phyloP scores from a whole-genome alignment of 768 basidiomycete species.

The Heimioporus sp. region DNA sequence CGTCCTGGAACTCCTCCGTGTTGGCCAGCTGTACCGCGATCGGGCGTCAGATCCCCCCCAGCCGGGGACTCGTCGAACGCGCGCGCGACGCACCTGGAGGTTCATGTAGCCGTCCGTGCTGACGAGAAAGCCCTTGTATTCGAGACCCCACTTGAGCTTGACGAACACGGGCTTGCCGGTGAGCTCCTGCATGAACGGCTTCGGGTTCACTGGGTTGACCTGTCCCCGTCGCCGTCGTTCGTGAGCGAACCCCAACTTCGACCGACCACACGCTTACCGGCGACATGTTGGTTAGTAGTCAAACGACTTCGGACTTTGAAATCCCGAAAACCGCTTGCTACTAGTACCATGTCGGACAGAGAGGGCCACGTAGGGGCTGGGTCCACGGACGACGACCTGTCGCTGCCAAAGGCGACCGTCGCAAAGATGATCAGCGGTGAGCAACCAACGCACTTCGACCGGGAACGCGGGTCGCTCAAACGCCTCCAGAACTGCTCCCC shows the following conservation, averaged over 20 bases:
- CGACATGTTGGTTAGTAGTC: conserved; percentile 11
- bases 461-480: conserved; percentile 4
- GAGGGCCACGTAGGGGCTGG: conserved; percentile 71
- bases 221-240: conserved; percentile 29
- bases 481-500: conserved; percentile 76
- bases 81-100: conserved; percentile 64
- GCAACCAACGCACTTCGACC: conserved; percentile 3
- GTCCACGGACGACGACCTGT: conserved; percentile 86
- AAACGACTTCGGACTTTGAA: conserved; percentile 39
- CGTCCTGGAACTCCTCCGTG: conserved; percentile 97
- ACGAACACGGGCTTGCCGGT: conserved; percentile 97
- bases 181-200: conserved; percentile 97
- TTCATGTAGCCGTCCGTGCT: conserved; percentile 99
- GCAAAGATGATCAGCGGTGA: conserved; percentile 94
- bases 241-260: conserved; percentile 3
- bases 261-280: conserved; percentile 8
- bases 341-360: conserved; percentile 92
- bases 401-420: conserved; percentile 95
- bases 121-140: conserved; percentile 98
- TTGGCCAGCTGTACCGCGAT: conserved; percentile 76
- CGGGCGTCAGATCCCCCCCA: not conserved
- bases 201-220: conserved; percentile 96
- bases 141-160: conserved; percentile 96
- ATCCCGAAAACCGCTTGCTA: conserved; percentile 14
- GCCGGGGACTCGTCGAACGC: too few relatives aligned